phyloP scores from a whole-genome alignment of 1,284 basidiomycete species.

The Fomitopsis schrenkii region DNA sequence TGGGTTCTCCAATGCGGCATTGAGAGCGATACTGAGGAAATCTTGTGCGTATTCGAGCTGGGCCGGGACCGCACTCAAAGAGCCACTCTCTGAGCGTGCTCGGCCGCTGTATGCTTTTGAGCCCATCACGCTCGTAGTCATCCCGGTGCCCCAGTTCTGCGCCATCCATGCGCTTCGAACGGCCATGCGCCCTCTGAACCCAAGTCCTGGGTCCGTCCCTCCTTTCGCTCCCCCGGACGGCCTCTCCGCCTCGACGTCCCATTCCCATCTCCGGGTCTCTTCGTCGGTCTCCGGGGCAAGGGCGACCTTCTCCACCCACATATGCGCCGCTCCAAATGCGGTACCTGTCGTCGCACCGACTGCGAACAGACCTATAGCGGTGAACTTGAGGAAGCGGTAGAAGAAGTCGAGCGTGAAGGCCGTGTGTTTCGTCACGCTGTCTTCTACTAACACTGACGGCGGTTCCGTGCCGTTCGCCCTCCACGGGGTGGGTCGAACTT shows the following conservation, averaged over 20 bases:
- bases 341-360: conserved; percentile 37
- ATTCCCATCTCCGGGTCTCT: conserved; percentile 62
- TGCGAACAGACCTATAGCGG: conserved; percentile 34
- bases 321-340: conserved; percentile 58
- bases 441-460: conserved; percentile 22
- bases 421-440: conserved; percentile 33
- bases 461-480: conserved; percentile 7
- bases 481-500: conserved; percentile 9
- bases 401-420: conserved; percentile 34
- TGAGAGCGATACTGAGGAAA: conserved; percentile 51
- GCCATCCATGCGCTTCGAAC: conserved; percentile 78
- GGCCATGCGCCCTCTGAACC: conserved; percentile 61
- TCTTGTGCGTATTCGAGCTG: conserved; percentile 49
- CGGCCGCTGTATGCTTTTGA: conserved; percentile 34
- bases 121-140: conserved; percentile 33
- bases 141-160: conserved; percentile 65
- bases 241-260: conserved; percentile 65
- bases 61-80: conserved; percentile 46
- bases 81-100: conserved; percentile 31
- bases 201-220: conserved; percentile 73
- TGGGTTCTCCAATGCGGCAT: conserved; percentile 38
- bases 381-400: conserved; percentile 36
- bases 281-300: conserved; percentile 51
- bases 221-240: conserved; percentile 72
- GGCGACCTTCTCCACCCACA: conserved; percentile 66